Evolutionary conservation across 768 basidiomycete genomes (phyloP).

Genomic region (Rhodotorula graminis): DNA sequence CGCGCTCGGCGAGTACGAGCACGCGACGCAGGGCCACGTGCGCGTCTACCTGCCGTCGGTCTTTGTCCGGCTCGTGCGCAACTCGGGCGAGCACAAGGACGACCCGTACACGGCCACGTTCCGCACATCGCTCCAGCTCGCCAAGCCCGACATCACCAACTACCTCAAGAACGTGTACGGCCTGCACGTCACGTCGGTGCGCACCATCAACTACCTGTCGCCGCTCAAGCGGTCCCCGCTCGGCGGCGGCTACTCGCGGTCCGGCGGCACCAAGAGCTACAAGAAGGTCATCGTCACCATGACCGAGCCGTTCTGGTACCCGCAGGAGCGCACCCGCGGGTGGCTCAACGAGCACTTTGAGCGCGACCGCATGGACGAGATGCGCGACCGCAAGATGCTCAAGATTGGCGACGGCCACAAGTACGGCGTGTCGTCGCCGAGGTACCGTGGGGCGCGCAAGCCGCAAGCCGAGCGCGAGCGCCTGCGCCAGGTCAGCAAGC

Average conservation of each 20-base stretch:
- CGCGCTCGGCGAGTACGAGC: slow-evolving; percentile 2
- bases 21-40: slow-evolving; percentile 16
- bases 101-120: slow-evolving; percentile 43
- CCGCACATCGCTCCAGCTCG: slow-evolving; percentile 40
- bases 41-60: slow-evolving; percentile 41
- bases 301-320: slow-evolving; percentile 43
- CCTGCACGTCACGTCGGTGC: slow-evolving; percentile 37
- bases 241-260: slow-evolving; percentile 30
- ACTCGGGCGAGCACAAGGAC: slow-evolving; percentile 33
- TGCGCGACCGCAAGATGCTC: slow-evolving; percentile 40
- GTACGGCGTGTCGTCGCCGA: slow-evolving; percentile 19
- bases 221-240: slow-evolving; percentile 38
- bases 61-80: slow-evolving; percentile 42
- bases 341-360: slow-evolving; percentile 43
- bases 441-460: slow-evolving; percentile 36
- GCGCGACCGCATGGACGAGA: slow-evolving; percentile 39
- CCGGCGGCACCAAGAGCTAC: slow-evolving; percentile 38
- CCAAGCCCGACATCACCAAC: slow-evolving; percentile 43
- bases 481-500: slow-evolving; percentile 7
- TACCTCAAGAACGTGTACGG: slow-evolving; percentile 43
- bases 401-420: slow-evolving; percentile 38
- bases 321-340: slow-evolving; percentile 32
- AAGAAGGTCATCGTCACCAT: slow-evolving; percentile 42
- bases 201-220: slow-evolving; percentile 41
- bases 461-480: slow-evolving; percentile 18